Base-by-base conservation (phyloP, 164 flowering plant genomes). In the Cinnamomum micranthum region DNA sequence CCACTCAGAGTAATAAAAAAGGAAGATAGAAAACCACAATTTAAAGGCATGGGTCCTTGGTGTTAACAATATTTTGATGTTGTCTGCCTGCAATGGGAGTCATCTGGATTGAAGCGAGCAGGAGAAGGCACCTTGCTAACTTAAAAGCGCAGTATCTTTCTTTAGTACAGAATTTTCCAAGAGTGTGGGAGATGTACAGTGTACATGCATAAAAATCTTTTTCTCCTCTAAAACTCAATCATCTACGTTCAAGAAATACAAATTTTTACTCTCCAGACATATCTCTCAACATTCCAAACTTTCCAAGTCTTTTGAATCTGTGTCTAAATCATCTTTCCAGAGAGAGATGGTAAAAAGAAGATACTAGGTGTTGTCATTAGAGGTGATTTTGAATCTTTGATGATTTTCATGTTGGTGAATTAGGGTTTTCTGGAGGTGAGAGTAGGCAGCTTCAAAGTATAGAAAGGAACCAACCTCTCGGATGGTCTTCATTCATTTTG, bases 131-230 rank as follows among this genome's bases (percentile, higher is more conserved):
- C 19, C 60, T 55, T 28, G 35, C 28, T 31, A 17, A 28, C 35
- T 12, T 33, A 28, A 65, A 67, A 6, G 69, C 50, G 17, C 47
- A 67, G 69, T 28, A 19, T 64, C 67, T 22, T 19, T 28, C 69
- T 31, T 17, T 19, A 17, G 35, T 13, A 33, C 41, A 67, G 28
- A 31, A 67, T 28, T 5, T 25, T 67, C 47, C 17, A 28, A 17
- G 41, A 67, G 13, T 41, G 47, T 58, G 50, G 50, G 65, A 27
- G 62, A 58, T 71, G 66, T 71, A 58, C 73, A 71, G 73, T 55
- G 33, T 58, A 71, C 65, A 24, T 58, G 17, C 66, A 23, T 31
- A 71, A 6, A 58, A 27, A 31, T 19, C 65, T 23, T 20, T 31
- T 71, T 59, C 31, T 31, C 23, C 20, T 28, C 13, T 28, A 14